These are phyloP conservation scores for Cercospora sp. DNA, from an alignment of 2,329 filamentous ascomycete species.

Conservation along the genomic window DNA sequence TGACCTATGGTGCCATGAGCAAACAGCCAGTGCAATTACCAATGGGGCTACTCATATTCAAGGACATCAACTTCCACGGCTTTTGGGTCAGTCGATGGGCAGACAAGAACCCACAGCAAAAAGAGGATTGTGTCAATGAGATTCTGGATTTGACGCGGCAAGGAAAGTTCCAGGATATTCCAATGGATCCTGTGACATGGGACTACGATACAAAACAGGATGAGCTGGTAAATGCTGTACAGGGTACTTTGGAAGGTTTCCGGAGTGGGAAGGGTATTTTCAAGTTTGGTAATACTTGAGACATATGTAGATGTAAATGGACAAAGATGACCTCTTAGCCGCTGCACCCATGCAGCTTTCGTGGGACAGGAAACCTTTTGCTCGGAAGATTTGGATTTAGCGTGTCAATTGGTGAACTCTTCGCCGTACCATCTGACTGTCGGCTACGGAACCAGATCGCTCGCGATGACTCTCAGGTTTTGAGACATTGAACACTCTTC, in stretches of 20 bases:
- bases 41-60: conserved; percentile 87
- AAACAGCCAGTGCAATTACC: conserved; percentile 80
- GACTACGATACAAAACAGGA: conserved; percentile 73
- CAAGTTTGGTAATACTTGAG: conserved; percentile 63
- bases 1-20: conserved; percentile 95
- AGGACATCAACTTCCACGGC: conserved; percentile 81
- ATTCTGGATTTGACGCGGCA: conserved; percentile 72
- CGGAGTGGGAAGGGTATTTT: conserved; percentile 88
- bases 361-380: not conserved
- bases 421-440: no score
- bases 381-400: not conserved
- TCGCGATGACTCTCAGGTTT: no score
- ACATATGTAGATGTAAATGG: not conserved
- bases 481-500: no score
- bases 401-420: no score
- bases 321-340: not conserved
- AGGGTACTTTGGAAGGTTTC: conserved; percentile 80
- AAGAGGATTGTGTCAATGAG: conserved; percentile 79
- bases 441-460: no score
- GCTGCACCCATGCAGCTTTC: not conserved
- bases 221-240: conserved; percentile 69
- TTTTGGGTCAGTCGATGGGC: conserved; percentile 97
- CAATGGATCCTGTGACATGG: conserved; percentile 81
- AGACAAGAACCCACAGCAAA: conserved; percentile 68
- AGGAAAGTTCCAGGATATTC: conserved; percentile 79